phyloP scores from a whole-genome alignment of 2,329 filamentous ascomycete species.

The Emergomyces pasteurianus region DNA sequence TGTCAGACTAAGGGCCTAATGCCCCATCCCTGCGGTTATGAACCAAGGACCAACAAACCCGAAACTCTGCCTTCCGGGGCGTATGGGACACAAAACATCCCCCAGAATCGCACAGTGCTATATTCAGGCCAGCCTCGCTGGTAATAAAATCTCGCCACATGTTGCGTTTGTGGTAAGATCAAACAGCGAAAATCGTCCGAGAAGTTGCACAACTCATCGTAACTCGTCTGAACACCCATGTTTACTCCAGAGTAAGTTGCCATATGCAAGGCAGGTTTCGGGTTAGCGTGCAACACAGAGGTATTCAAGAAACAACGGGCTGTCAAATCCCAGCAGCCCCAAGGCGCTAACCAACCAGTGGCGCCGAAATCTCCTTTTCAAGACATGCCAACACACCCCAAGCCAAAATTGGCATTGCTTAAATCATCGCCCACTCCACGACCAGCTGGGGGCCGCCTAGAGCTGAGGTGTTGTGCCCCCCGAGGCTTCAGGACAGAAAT shows the following conservation, averaged over 20 bases:
- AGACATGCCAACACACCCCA: background rate
- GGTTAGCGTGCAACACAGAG: background rate
- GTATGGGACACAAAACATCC: background rate
- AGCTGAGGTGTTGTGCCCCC: too few species aligned
- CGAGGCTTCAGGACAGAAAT: too few species aligned
- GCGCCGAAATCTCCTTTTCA: background rate
- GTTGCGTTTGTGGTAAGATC: background rate
- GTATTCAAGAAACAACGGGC: background rate
- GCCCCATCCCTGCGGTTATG: background rate
- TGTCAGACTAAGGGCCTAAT: background rate
- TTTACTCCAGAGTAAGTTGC: too few species aligned
- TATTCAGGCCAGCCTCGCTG: background rate
- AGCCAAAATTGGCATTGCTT: background rate
- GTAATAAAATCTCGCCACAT: background rate
- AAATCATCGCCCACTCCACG: background rate
- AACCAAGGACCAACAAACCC: background rate
- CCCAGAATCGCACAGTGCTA: background rate
- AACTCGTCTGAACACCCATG: too few species aligned
- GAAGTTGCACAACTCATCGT: background rate
- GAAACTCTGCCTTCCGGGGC: background rate
- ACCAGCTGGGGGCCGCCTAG: too few species aligned
- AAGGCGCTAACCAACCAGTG: background rate
- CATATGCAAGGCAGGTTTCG: too few species aligned
- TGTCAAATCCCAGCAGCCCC: background rate
- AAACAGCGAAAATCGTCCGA: background rate